Evolutionary conservation across 2,329 filamentous ascomycete species (phyloP), one percentile per base, ranked within the genome.

Genomic region (Xylariales sp.): DNA sequence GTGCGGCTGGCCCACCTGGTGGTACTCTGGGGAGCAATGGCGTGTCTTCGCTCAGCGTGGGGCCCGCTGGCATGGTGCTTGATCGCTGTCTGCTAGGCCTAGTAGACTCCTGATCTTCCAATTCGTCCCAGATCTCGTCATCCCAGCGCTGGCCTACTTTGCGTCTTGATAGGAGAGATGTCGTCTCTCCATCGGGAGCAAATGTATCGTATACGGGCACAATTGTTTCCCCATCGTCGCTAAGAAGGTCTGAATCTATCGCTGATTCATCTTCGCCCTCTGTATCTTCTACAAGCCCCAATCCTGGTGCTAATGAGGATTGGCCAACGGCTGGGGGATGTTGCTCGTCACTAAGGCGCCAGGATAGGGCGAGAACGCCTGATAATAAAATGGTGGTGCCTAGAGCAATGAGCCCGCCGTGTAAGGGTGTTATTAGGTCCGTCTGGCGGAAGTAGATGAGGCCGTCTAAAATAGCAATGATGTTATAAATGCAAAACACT

Each of bases 401-500:
- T 1, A 99, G 80, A 0, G 94, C 89, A 70, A 98, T 97, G 50
- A 97, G 86, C 45, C 89, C 89, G 16, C 92, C 95, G 75, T 93
- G 90, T 2, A 96, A 81, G 0, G 89, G 85, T 16, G 90, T 89
- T 70, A 99, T 89, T 64, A 92, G 86, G 71, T 93, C 91, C 61
- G 91, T 92, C 80, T 99, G 96, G 74, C 91, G 87, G 82, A 98
- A 99, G 81, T 98, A 99, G 75, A 99, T 97, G 73, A 99, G 86
- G 39, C 96, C 96, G 80, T 99, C 96, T 73, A 98, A 84, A 73
- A 99, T 99, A 72, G 96, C 96, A 76, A 98, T 94, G 76, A 99
- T 97, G 84, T 99, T 99, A 86, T 98, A 99, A 71, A 98, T 89
- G 85, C 96, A 99, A 81, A 99, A 99, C 46, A 98, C 94, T 74